Percentiles rank a stretch among this genome's conserved stretches.
Conservation (phyloP, 2,329 filamentous ascomycete species). For the Exophiala sp. region DNA sequence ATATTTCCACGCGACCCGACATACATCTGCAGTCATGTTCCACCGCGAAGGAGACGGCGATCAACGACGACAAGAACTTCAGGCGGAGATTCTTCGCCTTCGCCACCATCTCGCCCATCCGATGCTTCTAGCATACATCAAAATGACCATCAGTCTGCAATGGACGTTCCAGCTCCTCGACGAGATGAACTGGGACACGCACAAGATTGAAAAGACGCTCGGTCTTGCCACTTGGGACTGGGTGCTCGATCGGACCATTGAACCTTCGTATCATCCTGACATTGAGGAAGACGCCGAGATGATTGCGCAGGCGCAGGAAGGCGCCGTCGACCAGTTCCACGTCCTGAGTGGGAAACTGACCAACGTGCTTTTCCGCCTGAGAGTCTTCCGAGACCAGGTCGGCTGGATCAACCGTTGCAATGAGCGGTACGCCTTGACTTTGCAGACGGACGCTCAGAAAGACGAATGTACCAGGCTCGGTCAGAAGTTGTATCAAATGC, state of each 20-base stretch:
- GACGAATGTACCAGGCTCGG: conserved; percentile 20
- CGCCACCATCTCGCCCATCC: conserved; percentile 22
- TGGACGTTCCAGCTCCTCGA: conserved; percentile 25
- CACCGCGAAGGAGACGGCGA: conserved; percentile 24
- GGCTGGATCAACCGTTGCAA: conserved; percentile 24
- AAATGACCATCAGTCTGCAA: conserved; percentile 21
- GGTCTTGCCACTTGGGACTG: conserved; percentile 25
- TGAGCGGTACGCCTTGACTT: neutral
- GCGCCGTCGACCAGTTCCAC: conserved; percentile 22
- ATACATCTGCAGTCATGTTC: conserved; percentile 23
- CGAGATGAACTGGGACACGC: conserved; percentile 24
- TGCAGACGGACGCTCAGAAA: neutral
- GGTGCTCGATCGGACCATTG: conserved; percentile 15
- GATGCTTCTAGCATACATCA: conserved; percentile 24
- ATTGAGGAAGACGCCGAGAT: conserved; percentile 1
- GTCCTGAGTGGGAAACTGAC: conserved; percentile 22
- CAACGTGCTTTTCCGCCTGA: conserved; percentile 22
- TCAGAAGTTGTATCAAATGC: conserved; percentile 20
- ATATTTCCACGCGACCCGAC: conserved; percentile 10
- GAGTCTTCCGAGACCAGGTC: conserved; percentile 23
- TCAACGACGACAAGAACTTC: conserved; percentile 16
- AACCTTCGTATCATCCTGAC: neutral
- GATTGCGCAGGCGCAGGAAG: conserved; percentile 17
- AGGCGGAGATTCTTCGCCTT: conserved; percentile 19
- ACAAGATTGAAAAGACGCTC: conserved; percentile 22